These are phyloP conservation scores for Helotiales sp. DNA, from an alignment of 2,329 filamentous ascomycete species.

Conservation along the genomic window DNA sequence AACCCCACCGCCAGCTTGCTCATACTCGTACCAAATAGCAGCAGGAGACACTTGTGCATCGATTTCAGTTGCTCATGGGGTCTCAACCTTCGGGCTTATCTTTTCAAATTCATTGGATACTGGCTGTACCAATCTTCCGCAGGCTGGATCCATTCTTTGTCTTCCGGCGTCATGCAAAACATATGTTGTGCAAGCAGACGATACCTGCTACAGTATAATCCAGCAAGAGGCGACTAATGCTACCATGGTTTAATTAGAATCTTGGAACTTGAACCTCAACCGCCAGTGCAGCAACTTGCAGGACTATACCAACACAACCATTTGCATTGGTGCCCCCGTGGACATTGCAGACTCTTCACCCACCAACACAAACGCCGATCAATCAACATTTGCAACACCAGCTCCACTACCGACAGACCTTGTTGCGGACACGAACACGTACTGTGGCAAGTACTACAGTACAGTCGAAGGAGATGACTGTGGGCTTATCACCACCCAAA, in stretches of 20 bases:
- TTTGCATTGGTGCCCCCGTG: background rate
- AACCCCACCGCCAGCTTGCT: background rate
- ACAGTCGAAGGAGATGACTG: background rate
- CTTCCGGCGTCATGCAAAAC: background rate
- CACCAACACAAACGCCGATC: background rate
- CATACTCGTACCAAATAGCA: background rate
- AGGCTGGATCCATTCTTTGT: background rate
- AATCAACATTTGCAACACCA: background rate
- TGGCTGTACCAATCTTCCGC: background rate
- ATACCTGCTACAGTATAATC: slow-evolving; percentile 1
- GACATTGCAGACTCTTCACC: background rate
- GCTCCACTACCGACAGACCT: background rate
- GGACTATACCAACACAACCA: background rate
- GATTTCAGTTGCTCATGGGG: background rate
- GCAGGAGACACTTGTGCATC: background rate
- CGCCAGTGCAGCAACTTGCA: background rate
- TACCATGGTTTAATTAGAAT: background rate
- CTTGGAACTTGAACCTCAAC: slow-evolving; percentile 1
- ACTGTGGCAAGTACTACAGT: background rate
- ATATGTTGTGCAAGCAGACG: background rate
- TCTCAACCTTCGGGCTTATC: background rate
- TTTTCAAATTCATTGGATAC: background rate
- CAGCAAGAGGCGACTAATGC: background rate
- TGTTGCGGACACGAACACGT: background rate
- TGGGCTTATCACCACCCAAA: background rate